Percentiles rank a stretch among this genome's conserved stretches.
Conservation (phyloP, 176 grass and related monocot species). For the Poa pratensis region DNA sequence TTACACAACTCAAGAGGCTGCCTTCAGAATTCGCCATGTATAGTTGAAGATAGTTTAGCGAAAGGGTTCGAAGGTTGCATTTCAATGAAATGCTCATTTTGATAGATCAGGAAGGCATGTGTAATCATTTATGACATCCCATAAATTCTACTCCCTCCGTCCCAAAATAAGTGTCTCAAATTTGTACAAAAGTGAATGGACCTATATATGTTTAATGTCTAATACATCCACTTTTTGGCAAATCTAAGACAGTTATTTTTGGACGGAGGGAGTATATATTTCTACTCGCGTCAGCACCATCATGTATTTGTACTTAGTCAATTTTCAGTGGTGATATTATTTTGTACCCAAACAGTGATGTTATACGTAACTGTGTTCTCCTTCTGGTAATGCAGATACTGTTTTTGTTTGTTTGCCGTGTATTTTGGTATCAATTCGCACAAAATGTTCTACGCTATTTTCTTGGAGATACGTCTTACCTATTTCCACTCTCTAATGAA, state of each 20-base stretch:
- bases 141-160: slow-evolving; percentile 7
- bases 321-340: slow-evolving; percentile 30
- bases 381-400: not conserved
- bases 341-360: slow-evolving; percentile 27
- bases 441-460: not conserved
- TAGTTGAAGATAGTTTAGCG: slow-evolving; percentile 61
- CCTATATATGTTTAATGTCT: too few species aligned
- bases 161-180: too few species aligned
- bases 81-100: slow-evolving; percentile 69
- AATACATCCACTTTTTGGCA: too few species aligned
- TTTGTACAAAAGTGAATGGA: too few species aligned
- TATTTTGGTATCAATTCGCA: not conserved
- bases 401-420: not conserved
- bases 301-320: slow-evolving; percentile 47
- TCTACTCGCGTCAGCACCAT: not conserved
- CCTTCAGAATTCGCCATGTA: slow-evolving; percentile 66
- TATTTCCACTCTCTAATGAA: not conserved
- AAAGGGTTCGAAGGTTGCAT: slow-evolving; percentile 83
- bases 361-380: slow-evolving; percentile 1
- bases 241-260: too few species aligned
- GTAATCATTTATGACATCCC: slow-evolving; percentile 26
- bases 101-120: slow-evolving; percentile 49
- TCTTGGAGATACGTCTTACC: not conserved
- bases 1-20: slow-evolving; percentile 61
- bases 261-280: too few species aligned